Evolutionary conservation across 768 basidiomycete genomes (phyloP).

Genomic region (Royoungia palumana): DNA sequence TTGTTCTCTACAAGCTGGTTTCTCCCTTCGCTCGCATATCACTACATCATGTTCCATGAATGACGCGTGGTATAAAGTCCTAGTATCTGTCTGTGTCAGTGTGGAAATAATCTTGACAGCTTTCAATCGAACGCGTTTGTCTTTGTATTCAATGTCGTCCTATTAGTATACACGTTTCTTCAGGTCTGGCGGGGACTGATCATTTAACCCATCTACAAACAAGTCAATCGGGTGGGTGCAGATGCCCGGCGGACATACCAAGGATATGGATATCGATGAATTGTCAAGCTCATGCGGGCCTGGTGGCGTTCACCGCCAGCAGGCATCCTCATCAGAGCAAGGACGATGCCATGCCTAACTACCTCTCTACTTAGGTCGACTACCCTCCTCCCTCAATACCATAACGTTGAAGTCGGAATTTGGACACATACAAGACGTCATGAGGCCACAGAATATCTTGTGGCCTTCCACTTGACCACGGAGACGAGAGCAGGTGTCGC

Average conservation of each 20-base stretch:
- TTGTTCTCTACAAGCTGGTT: too few species aligned
- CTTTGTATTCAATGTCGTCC: background rate
- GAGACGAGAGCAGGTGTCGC: background rate
- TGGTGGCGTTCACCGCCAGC: background rate
- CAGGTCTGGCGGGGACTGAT: background rate
- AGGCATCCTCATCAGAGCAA: background rate
- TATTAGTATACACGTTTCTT: background rate
- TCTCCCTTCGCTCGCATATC: too few species aligned
- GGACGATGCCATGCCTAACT: background rate
- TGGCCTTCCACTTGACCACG: slow-evolving; percentile 7
- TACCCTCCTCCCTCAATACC: background rate
- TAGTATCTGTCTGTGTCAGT: slow-evolving; percentile 6
- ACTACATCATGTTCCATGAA: too few species aligned
- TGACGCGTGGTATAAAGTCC: background rate
- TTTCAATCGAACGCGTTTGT: background rate
- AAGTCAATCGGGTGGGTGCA: background rate
- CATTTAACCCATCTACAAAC: background rate
- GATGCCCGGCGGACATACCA: background rate
- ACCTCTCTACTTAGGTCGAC: background rate
- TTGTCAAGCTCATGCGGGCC: slow-evolving; percentile 2
- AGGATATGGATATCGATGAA: background rate
- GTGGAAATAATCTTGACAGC: slow-evolving; percentile 3
- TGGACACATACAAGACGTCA: background rate
- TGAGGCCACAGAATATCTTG: background rate
- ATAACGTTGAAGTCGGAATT: too few species aligned